Base-by-base conservation (phyloP, 345 rosid genomes). In the Sisymbrium altissimum region DNA sequence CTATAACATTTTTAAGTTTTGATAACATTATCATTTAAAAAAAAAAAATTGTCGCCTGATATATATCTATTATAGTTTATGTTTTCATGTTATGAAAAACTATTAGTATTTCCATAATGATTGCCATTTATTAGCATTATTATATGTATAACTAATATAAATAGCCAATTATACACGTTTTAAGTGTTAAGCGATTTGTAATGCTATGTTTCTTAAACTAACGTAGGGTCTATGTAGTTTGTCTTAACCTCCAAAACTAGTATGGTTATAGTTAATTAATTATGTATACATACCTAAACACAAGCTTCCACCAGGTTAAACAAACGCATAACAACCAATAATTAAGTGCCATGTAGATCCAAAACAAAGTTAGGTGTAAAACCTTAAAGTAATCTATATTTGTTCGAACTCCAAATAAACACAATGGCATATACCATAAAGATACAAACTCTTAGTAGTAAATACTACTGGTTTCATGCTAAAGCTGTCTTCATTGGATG, bases 211-310 rank as follows among this genome's bases (percentile, higher is more conserved):
- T 58, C 1, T 41, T 9, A 69, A 68, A 69, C 44, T 44, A 23
- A 48, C n/a, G 49, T 59, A 25, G 60, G 60, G 75, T 25, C 65
- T 36, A 17, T 60, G 60, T 49, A 36, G 39, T 60, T 71, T 71
- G 46, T 71, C 50, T 18, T 48, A 49, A 60, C 21, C 45, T 71
- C 49, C 61, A 38, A 49, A 71, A 23, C 68, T 49, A 27, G 19
- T 38, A 27, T 60, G 13, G 14, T 40, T 64, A 39, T 38, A 18
- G 18, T 71, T 72, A 40, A 40, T 15, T 52, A 40, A n/a, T 9
- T 61, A 72, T 62, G 63, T 62, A 52, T 44, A 62, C 43, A 40
- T 53, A 53, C 53, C 59, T 60, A 72, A 30, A 54, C 27, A 41
- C 35, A 63, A 63, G 36, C 64, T 41, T 43, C 45, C 43, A 72